Conservation (phyloP, 345 rosid species). For the Rhodomyrtus tomentosa region DNA sequence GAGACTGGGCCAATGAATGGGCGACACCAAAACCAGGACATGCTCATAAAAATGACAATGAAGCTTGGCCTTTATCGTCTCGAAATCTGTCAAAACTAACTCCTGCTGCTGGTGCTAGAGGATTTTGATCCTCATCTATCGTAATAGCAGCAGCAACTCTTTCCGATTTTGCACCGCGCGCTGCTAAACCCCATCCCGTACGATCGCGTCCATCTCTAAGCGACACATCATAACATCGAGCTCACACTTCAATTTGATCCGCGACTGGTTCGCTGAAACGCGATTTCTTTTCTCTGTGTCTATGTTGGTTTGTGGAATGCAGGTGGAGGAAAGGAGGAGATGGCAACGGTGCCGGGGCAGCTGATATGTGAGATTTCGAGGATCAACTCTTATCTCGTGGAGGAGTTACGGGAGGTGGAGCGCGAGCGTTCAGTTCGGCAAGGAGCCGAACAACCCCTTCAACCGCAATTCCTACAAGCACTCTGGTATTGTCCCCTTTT, state of each 20-base stretch:
- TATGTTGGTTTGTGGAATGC: neutral
- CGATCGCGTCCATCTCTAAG: neutral
- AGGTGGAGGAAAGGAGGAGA: conserved; percentile 3
- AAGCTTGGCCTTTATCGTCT: neutral
- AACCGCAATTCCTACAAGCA: conserved; percentile 50
- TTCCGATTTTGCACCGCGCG: neutral
- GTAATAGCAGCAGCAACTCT: neutral
- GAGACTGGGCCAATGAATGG: neutral
- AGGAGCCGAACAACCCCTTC: conserved; percentile 44
- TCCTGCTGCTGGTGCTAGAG: neutral
- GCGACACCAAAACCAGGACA: neutral
- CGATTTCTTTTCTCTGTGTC: neutral
- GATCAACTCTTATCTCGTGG: conserved; percentile 34
- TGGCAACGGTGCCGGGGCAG: conserved; percentile 43
- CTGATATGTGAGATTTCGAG: conserved; percentile 46
- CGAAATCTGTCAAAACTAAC: neutral
- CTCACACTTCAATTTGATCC: neutral
- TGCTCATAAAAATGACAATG: neutral
- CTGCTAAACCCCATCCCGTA: neutral
- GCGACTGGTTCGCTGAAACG: neutral
- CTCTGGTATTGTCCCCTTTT: conserved; percentile 17
- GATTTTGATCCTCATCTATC: neutral
- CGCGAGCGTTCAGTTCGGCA: conserved; percentile 37
- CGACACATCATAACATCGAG: neutral
- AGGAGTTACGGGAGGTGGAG: conserved; percentile 37